Percentiles rank a stretch among this genome's conserved stretches.
These are phyloP conservation scores for Stephanodiscus triporus DNA, from an alignment of 108 stramenopile genomes.

Conservation along the genomic window DNA sequence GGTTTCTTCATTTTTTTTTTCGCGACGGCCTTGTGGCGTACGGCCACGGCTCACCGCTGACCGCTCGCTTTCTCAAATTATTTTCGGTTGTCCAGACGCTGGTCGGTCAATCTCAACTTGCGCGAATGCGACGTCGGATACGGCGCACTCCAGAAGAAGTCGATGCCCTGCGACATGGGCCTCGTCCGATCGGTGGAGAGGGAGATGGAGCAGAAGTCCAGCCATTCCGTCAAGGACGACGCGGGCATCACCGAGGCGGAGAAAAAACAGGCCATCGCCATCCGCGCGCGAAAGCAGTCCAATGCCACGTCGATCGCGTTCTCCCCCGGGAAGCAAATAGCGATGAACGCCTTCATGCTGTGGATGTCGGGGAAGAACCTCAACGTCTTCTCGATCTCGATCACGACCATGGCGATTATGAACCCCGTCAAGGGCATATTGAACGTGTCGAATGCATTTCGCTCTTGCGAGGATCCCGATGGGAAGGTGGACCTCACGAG, in stretches of 20 bases:
- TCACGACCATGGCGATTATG: conserved; percentile 85
- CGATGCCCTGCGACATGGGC: conserved; percentile 40
- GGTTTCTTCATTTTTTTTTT: background rate
- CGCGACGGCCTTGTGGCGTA: background rate
- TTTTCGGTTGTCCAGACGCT: conserved; percentile 23
- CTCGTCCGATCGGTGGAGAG: conserved; percentile 41
- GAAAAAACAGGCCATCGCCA: conserved; percentile 55
- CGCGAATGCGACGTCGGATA: conserved; percentile 52
- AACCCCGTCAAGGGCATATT: conserved; percentile 83
- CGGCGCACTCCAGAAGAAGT: conserved; percentile 39
- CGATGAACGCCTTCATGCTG: conserved; percentile 96
- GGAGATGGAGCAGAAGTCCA: conserved; percentile 44
- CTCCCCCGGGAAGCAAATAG: conserved; percentile 85
- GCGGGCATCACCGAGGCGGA: conserved; percentile 31
- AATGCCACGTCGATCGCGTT: conserved; percentile 89
- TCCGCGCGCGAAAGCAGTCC: conserved; percentile 61
- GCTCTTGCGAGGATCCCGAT: conserved; percentile 60
- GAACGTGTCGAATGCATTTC: conserved; percentile 63
- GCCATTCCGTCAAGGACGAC: conserved; percentile 35
- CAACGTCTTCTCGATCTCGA: conserved; percentile 92
- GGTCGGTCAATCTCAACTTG: conserved; percentile 60
- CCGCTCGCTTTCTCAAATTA: no score
- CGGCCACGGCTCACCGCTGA: background rate
- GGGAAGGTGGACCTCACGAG: conserved; percentile 70
- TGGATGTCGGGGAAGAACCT: conserved; percentile 93